phyloP scores from a whole-genome alignment of 164 flowering plant genomes.

The Santalum album region DNA sequence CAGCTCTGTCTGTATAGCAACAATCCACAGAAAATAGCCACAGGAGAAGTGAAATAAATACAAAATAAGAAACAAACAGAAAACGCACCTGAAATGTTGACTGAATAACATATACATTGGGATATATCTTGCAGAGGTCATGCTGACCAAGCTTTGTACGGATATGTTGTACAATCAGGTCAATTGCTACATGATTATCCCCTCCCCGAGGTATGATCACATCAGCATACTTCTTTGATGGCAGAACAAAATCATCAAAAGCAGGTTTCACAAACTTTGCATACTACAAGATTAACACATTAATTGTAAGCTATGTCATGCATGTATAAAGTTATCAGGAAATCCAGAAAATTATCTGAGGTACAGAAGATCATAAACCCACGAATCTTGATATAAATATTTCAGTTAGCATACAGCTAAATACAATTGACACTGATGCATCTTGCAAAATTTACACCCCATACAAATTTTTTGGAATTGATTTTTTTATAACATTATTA shows the following conservation, averaged over 20 bases:
- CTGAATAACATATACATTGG: constrained; percentile 73
- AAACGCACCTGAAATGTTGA: constrained; percentile 85
- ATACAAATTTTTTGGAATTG: too few relatives aligned
- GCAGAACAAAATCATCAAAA: constrained; percentile 93
- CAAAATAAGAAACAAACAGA: constrained; percentile 1
- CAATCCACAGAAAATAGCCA: too few relatives aligned
- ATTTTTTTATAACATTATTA: too few relatives aligned
- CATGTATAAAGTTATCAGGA: too few relatives aligned
- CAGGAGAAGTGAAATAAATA: too few relatives aligned
- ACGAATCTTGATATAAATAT: too few relatives aligned
- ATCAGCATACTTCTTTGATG: constrained; percentile 97
- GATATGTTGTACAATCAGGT: constrained; percentile 92
- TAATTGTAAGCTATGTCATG: background rate
- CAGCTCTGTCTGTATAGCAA: too few relatives aligned
- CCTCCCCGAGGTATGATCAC: constrained; percentile 97
- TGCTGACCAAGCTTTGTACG: constrained; percentile 95
- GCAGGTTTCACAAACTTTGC: constrained; percentile 98
- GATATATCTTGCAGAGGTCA: constrained; percentile 86
- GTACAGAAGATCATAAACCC: too few relatives aligned
- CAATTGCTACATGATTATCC: constrained; percentile 94
- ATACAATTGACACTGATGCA: too few relatives aligned
- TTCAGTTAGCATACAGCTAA: too few relatives aligned
- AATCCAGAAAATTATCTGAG: background rate
- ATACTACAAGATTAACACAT: constrained; percentile 48
- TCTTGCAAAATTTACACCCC: too few relatives aligned